A percentile compares a stretch with the other conserved stretches of the same genome.
Evolutionary conservation across 176 grass and related monocot species (phyloP).

Genomic region (Chloris gayana): DNA sequence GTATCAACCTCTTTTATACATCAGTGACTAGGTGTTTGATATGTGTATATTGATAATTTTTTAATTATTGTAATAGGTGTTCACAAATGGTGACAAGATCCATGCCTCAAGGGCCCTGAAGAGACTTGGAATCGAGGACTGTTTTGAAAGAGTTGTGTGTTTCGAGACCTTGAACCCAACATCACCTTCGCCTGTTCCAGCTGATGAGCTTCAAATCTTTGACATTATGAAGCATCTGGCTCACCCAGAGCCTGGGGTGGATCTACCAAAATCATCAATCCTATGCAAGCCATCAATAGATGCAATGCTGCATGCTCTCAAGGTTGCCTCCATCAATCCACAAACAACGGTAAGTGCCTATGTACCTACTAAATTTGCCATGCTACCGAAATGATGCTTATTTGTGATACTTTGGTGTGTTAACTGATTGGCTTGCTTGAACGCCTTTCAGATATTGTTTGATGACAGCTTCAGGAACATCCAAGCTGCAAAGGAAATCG

Average conservation of each 20-base stretch:
- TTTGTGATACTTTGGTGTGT: neutral
- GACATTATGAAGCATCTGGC: slow-evolving; percentile 69
- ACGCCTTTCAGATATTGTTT: slow-evolving; percentile 70
- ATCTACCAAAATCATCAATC: slow-evolving; percentile 70
- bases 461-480: slow-evolving; percentile 89
- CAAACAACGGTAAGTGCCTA: slow-evolving; percentile 61
- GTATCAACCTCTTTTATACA: neutral
- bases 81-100: slow-evolving; percentile 78
- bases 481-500: slow-evolving; percentile 65
- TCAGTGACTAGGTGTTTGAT: neutral
- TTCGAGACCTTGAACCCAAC: slow-evolving; percentile 81
- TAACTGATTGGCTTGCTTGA: neutral
- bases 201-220: slow-evolving; percentile 49
- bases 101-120: slow-evolving; percentile 72
- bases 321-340: slow-evolving; percentile 71
- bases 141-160: slow-evolving; percentile 81
- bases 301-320: slow-evolving; percentile 72
- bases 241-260: slow-evolving; percentile 47
- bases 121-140: slow-evolving; percentile 88
- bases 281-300: slow-evolving; percentile 77
- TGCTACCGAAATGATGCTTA: neutral
- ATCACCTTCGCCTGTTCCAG: neutral
- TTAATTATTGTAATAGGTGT: slow-evolving; percentile 49
- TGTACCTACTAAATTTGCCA: neutral
- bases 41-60: neutral